A percentile compares a stretch with the other conserved stretches of the same genome.
These are phyloP conservation scores for Ramalina intermedia DNA, from an alignment of 495 filamentous ascomycete genomes.

Conservation along the genomic window DNA sequence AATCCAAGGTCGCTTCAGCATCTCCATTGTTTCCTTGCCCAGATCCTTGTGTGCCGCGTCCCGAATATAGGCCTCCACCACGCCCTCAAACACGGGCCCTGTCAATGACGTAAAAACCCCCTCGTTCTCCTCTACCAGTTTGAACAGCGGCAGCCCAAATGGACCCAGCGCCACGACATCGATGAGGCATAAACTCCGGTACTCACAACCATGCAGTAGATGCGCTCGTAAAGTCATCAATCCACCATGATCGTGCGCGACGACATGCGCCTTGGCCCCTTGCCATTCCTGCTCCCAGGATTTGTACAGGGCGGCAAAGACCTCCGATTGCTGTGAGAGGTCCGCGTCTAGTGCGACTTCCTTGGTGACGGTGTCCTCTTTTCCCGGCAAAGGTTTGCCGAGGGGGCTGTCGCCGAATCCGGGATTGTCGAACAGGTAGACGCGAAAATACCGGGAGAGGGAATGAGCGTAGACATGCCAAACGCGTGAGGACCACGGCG, in stretches of 20 bases:
- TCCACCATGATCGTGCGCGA: slow-evolving; percentile 24
- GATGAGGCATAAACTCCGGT: slow-evolving; percentile 21
- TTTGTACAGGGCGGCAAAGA: slow-evolving; percentile 19
- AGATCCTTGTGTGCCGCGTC: slow-evolving; percentile 15
- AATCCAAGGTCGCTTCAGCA: slow-evolving; percentile 19
- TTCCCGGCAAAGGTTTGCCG: too few relatives aligned
- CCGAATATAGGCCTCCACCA: slow-evolving; percentile 21
- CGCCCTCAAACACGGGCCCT: slow-evolving; percentile 17
- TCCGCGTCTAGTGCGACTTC: slow-evolving; percentile 14
- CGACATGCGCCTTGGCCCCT: slow-evolving; percentile 17
- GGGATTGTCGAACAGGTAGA: slow-evolving; percentile 28
- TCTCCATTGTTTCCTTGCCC: slow-evolving; percentile 14
- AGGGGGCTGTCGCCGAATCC: slow-evolving; percentile 18
- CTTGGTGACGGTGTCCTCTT: slow-evolving; percentile 7
- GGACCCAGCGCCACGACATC: slow-evolving; percentile 24
- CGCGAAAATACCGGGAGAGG: slow-evolving; percentile 9
- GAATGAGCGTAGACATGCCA: slow-evolving; percentile 19
- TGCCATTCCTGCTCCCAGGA: slow-evolving; percentile 12
- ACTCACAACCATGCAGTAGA: slow-evolving; percentile 17
- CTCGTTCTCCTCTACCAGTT: slow-evolving; percentile 19
- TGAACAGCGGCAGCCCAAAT: slow-evolving; percentile 21
- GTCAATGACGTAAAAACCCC: slow-evolving; percentile 17
- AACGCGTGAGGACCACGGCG: slow-evolving; percentile 24
- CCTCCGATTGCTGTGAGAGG: slow-evolving; percentile 18
- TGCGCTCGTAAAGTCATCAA: slow-evolving; percentile 18